Percentiles rank a stretch among this genome's conserved stretches.
Evolutionary conservation across 176 grass and related monocot species (phyloP).

Genomic region (Alopecurus myosuroides): DNA sequence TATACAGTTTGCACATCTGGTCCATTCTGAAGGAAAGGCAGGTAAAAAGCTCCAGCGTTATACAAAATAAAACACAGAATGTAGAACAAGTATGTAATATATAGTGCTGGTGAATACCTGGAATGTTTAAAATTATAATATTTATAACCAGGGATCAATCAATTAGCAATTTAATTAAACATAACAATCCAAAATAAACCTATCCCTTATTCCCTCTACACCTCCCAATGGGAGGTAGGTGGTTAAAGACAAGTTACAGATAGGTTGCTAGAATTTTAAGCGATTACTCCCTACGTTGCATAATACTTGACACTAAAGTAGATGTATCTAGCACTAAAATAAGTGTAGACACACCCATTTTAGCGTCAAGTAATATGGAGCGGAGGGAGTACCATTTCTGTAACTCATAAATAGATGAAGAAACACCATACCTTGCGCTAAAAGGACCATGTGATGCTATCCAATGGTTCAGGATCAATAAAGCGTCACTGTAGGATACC

Average conservation of each 20-base stretch:
- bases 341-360: too few relatives aligned
- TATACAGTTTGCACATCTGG: constrained; percentile 6
- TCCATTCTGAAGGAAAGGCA: constrained; percentile 7
- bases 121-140: background rate
- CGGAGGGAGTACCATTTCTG: background rate
- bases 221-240: background rate
- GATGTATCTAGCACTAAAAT: too few relatives aligned
- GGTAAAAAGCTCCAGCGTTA: background rate
- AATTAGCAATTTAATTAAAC: background rate
- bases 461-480: constrained; percentile 49
- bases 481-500: constrained; percentile 35
- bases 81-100: background rate
- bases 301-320: too few relatives aligned
- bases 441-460: constrained; percentile 42
- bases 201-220: background rate
- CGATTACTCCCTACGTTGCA: background rate
- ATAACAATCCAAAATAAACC: background rate
- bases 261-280: background rate
- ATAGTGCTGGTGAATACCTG: background rate
- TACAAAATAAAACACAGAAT: background rate
- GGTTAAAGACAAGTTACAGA: background rate
- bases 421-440: constrained; percentile 30
- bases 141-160: background rate
- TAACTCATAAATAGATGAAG: background rate
- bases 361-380: too few relatives aligned